Percentiles rank a stretch among this genome's conserved stretches.
phyloP scores from a whole-genome alignment of 352 stramenopile genomes.

The Phytophthora vignae region DNA sequence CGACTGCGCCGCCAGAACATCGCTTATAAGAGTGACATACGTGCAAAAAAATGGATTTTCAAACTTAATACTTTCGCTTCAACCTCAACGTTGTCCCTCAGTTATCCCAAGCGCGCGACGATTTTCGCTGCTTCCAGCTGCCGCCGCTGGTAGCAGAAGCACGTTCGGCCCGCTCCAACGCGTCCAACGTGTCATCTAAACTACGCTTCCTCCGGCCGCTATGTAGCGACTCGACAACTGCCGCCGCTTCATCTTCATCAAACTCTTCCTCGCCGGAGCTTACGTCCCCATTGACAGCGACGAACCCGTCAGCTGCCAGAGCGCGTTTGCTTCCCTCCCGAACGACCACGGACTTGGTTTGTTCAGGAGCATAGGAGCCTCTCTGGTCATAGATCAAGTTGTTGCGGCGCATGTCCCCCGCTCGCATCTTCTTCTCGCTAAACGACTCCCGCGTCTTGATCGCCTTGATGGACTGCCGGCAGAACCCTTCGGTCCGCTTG shows the following conservation, averaged over 20 bases:
- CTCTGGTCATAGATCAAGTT: constrained; percentile 56
- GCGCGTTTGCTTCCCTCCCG: constrained; percentile 26
- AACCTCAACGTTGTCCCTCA: constrained; percentile 14
- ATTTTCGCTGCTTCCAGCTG: constrained; percentile 20
- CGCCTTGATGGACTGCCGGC: constrained; percentile 27
- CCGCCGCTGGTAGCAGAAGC: not conserved
- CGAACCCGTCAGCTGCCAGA: constrained; percentile 58
- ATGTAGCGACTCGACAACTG: constrained; percentile 8
- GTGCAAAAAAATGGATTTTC: too few relatives aligned
- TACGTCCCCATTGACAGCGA: constrained; percentile 60
- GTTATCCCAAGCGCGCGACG: constrained; percentile 24
- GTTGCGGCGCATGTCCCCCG: constrained; percentile 46
- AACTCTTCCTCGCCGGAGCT: constrained; percentile 45
- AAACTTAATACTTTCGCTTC: too few relatives aligned
- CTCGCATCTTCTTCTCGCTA: constrained; percentile 36
- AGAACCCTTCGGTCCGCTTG: constrained; percentile 40
- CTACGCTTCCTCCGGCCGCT: constrained; percentile 13
- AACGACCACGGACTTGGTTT: constrained; percentile 63
- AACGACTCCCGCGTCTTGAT: constrained; percentile 27
- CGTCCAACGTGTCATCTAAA: constrained; percentile 49
- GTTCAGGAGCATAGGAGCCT: constrained; percentile 52
- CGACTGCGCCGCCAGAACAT: constrained; percentile 76
- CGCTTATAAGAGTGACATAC: constrained; percentile 17
- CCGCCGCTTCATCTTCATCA: constrained; percentile 22
- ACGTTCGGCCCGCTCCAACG: constrained; percentile 53